These are phyloP conservation scores for Xylariaceae sp. DNA, from an alignment of 2,329 filamentous ascomycete species.

Conservation along the genomic window DNA sequence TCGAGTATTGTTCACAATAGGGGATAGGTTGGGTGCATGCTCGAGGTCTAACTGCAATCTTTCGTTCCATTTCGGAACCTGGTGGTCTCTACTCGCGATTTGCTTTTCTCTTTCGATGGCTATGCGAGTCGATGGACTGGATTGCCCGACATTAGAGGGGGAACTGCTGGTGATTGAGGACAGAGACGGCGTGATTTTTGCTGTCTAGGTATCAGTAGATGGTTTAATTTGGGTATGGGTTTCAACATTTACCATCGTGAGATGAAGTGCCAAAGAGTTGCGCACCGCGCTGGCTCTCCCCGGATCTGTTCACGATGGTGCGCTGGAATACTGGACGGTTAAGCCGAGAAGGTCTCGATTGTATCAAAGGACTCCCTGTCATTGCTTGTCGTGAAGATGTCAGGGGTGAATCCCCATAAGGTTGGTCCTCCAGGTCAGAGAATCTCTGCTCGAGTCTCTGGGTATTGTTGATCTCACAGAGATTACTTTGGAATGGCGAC, in stretches of 20 bases:
- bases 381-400: no score
- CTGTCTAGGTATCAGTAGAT: constrained; percentile 3
- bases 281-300: constrained; percentile 16
- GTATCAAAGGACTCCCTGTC: no score
- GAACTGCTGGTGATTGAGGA: constrained; percentile 23
- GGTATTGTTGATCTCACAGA: constrained; percentile 4
- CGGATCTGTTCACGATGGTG: constrained; percentile 13
- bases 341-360: no score
- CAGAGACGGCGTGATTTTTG: constrained; percentile 16
- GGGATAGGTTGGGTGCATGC: constrained; percentile 28
- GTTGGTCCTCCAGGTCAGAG: not conserved
- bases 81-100: constrained; percentile 9
- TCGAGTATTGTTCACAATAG: constrained; percentile 35
- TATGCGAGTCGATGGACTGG: constrained; percentile 27
- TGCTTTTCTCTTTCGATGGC: constrained; percentile 17
- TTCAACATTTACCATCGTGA: constrained; percentile 17
- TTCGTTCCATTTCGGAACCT: constrained; percentile 17
- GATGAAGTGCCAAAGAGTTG: constrained; percentile 21
- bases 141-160: constrained; percentile 20
- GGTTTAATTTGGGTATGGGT: not conserved
- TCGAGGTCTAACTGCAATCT: constrained; percentile 22
- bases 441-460: not conserved
- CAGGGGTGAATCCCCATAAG: not conserved
- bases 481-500: constrained; percentile 18
- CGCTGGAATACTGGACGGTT: no score